A percentile compares a stretch with the other conserved stretches of the same genome.
Evolutionary conservation across 192 early-diverging fungal species (phyloP).

Genomic region (Rhizophagus sp.): DNA sequence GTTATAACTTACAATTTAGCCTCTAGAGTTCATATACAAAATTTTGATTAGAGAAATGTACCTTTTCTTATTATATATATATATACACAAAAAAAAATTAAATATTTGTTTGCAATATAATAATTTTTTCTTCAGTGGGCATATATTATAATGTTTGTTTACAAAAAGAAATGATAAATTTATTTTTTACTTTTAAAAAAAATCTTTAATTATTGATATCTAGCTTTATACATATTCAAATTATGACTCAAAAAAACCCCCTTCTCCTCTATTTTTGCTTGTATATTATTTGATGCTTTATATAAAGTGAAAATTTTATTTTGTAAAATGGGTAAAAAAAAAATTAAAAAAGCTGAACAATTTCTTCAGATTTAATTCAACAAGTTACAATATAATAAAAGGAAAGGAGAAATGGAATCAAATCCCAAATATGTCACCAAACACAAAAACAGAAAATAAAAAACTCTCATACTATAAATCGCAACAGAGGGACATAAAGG

Average conservation of each 20-base stretch:
- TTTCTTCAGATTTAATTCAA: not conserved
- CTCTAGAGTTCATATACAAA: not conserved
- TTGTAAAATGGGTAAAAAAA: not conserved
- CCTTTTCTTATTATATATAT: not conserved
- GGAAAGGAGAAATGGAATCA: not conserved
- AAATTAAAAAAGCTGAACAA: not conserved
- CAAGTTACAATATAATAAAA: not conserved
- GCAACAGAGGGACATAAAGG: not conserved
- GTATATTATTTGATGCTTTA: not conserved
- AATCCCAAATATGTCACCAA: not conserved
- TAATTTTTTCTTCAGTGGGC: no score
- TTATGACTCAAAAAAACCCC: no score
- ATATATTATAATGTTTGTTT: no score
- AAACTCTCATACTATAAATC: not conserved
- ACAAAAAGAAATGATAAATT: no score
- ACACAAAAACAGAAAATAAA: not conserved
- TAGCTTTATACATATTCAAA: no score
- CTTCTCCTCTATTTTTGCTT: no score
- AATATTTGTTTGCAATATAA: not conserved
- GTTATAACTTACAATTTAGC: not conserved
- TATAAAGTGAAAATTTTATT: not conserved
- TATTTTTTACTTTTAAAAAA: no score
- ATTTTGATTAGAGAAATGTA: not conserved
- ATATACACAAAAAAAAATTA: not conserved
- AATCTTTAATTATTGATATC: no score